phyloP scores from a whole-genome alignment of 2,329 filamentous ascomycete genomes.

The Phialophora verrucosa region DNA sequence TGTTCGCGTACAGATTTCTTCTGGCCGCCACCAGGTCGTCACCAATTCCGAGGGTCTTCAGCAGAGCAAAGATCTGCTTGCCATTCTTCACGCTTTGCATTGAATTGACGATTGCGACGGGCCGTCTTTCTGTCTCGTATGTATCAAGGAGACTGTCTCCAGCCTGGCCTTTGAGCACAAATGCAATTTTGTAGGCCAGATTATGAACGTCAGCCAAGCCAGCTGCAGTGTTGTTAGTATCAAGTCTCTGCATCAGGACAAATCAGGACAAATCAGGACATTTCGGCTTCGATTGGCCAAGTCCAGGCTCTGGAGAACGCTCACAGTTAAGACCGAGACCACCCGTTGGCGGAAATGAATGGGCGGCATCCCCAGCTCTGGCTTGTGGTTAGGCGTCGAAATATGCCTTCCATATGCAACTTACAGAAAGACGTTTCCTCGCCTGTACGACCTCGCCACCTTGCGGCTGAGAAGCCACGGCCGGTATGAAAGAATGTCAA shows the following conservation, averaged over 20 bases:
- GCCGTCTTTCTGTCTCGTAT: constrained; percentile 49
- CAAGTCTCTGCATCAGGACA: background rate
- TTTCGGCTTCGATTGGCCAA: background rate
- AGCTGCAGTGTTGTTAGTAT: constrained; percentile 30
- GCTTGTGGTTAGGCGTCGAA: constrained; percentile 36
- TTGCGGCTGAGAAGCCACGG: constrained; percentile 53
- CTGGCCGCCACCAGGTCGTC: constrained; percentile 37
- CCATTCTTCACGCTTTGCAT: constrained; percentile 55
- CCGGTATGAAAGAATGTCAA: constrained; percentile 50
- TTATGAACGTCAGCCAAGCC: constrained; percentile 62
- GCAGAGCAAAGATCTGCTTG: constrained; percentile 50
- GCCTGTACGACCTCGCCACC: constrained; percentile 48
- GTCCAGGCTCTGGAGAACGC: constrained; percentile 45
- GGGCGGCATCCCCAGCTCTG: constrained; percentile 59
- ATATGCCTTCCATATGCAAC: constrained; percentile 13
- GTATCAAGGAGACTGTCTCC: constrained; percentile 43
- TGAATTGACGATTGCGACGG: constrained; percentile 50
- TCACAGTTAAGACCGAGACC: constrained; percentile 58
- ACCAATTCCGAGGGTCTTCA: constrained; percentile 49
- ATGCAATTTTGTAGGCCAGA: constrained; percentile 59
- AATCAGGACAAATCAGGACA: too few species aligned
- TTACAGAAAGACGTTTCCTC: constrained; percentile 49
- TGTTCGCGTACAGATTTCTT: constrained; percentile 22
- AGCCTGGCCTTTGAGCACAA: constrained; percentile 45
- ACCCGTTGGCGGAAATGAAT: constrained; percentile 62